Conservation (phyloP, 257 asterid genomes). For the Penstemon davidsonii region DNA sequence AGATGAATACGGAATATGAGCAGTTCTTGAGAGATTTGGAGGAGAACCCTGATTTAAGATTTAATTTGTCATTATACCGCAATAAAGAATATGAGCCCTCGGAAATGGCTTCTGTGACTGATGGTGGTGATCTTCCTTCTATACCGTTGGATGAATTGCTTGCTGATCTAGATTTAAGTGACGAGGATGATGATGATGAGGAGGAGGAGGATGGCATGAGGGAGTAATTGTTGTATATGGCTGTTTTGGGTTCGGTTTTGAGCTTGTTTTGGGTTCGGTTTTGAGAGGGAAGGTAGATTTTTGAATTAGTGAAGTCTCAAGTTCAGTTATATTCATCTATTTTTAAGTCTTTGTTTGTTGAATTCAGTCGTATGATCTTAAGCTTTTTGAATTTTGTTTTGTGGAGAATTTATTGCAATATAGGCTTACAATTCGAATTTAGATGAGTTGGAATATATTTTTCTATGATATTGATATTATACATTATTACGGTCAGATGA, state of each 20-base stretch:
- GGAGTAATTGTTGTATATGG: constrained; percentile 25
- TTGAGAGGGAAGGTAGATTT: no score
- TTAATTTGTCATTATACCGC: constrained; percentile 42
- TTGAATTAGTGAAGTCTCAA: no score
- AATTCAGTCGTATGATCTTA: no score
- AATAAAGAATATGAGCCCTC: constrained; percentile 55
- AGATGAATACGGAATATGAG: constrained; percentile 48
- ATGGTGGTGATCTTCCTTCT: constrained; percentile 45
- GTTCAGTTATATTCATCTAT: no score
- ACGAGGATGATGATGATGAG: constrained; percentile 25
- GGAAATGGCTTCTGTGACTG: constrained; percentile 44
- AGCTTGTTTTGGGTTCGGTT: no score
- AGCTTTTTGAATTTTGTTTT: no score
- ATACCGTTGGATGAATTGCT: constrained; percentile 44
- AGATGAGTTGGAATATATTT: no score
- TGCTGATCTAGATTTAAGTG: constrained; percentile 39
- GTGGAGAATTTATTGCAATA: no score
- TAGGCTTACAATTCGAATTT: no score
- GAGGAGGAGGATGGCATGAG: constrained; percentile 25
- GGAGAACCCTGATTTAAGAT: constrained; percentile 50
- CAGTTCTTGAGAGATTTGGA: constrained; percentile 57
- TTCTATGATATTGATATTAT: no score
- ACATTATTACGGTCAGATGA: no score
- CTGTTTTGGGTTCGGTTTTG: constrained; percentile 1
- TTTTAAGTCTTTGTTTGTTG: no score